Conservation (phyloP, 1,284 basidiomycete species). For the Somion occarium region DNA sequence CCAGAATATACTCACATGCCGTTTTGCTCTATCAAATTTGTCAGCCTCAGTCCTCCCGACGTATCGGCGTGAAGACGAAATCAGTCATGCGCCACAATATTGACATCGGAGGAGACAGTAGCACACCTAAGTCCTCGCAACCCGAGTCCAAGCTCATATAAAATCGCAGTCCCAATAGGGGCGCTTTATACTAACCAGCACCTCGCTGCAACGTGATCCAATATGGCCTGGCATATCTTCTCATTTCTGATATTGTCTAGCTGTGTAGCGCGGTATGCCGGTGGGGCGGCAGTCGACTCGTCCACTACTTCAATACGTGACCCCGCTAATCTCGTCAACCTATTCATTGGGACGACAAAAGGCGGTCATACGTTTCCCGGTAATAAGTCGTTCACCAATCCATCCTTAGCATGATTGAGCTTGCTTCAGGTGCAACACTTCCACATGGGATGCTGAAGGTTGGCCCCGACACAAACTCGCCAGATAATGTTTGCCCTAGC, state of each 20-base stretch:
- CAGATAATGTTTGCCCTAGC: constrained; percentile 51
- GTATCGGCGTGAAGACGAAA: not conserved
- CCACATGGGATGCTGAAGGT: constrained; percentile 65
- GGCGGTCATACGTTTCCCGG: constrained; percentile 63
- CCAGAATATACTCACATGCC: not conserved
- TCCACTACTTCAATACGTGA: constrained; percentile 7
- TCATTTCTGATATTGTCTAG: too few relatives aligned
- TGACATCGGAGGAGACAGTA: not conserved
- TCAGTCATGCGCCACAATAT: not conserved
- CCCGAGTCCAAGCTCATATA: too few relatives aligned
- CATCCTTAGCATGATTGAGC: not conserved
- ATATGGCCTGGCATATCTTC: too few relatives aligned
- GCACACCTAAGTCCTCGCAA: too few relatives aligned
- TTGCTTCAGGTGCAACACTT: constrained; percentile 46
- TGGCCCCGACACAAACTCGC: constrained; percentile 62
- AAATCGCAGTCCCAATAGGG: too few relatives aligned
- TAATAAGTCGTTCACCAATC: too few relatives aligned
- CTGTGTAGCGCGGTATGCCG: too few relatives aligned
- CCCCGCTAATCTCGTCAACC: constrained; percentile 38
- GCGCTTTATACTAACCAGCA: too few relatives aligned
- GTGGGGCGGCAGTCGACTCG: not conserved
- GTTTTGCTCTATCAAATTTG: too few relatives aligned
- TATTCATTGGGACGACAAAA: constrained; percentile 55
- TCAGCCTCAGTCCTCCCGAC: not conserved
- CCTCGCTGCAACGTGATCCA: too few relatives aligned